Evolutionary conservation across 164 flowering plant species (phyloP).

Genomic region (Paratinospora sagittata): DNA sequence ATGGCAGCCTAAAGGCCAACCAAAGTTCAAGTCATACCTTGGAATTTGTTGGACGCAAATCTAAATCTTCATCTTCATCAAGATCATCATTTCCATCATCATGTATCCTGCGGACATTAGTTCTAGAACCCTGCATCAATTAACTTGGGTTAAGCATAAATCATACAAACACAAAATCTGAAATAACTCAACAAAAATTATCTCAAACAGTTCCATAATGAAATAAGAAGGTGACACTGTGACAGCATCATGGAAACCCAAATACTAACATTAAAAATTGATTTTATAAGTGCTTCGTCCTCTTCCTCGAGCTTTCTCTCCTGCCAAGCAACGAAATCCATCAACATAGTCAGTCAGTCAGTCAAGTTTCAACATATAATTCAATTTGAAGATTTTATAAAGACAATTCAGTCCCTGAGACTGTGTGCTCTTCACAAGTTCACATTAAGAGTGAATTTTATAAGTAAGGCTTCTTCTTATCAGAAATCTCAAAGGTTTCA

Average conservation of each 20-base stretch:
- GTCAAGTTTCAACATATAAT: background rate
- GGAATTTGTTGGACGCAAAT: slow-evolving; percentile 11
- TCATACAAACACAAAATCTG: background rate
- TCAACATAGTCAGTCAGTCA: slow-evolving; percentile 8
- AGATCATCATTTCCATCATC: slow-evolving; percentile 52
- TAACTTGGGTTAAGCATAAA: background rate
- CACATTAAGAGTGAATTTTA: no score
- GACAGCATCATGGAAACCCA: background rate
- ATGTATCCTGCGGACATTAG: slow-evolving; percentile 40
- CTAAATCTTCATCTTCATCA: slow-evolving; percentile 41
- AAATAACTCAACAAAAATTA: background rate
- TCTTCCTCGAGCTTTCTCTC: slow-evolving; percentile 67
- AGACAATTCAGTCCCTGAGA: background rate
- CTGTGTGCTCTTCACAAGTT: background rate
- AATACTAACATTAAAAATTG: slow-evolving; percentile 53
- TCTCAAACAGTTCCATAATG: background rate
- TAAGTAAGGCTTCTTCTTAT: no score
- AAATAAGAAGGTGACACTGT: background rate
- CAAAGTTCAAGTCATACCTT: slow-evolving; percentile 31
- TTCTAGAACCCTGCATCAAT: slow-evolving; percentile 34
- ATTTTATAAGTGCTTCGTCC: slow-evolving; percentile 78
- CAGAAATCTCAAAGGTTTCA: no score
- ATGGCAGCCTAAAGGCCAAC: no score
- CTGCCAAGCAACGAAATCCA: slow-evolving; percentile 25
- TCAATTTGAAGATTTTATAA: background rate